A percentile compares a stretch with the other conserved stretches of the same genome.
Conservation (phyloP, 441 rosid genomes). For the Populus hybrid region DNA sequence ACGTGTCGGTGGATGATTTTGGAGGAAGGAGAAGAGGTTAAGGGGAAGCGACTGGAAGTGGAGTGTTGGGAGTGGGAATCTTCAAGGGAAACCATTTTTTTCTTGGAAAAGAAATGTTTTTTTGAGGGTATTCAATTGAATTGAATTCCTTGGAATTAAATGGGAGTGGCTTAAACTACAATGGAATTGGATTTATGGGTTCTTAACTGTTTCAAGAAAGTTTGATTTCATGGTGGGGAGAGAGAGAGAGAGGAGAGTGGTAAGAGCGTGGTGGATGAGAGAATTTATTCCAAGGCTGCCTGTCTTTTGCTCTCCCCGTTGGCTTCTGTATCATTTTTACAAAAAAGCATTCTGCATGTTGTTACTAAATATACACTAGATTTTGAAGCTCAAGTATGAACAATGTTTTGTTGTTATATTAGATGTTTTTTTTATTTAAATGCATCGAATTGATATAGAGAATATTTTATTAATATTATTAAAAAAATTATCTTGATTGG, state of each 20-base stretch:
- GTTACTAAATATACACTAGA: no score
- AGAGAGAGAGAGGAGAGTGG: neutral
- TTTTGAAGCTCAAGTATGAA: neutral
- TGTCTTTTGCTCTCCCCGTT: neutral
- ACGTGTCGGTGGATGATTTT: slow-evolving; percentile 45
- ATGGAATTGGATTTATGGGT: neutral
- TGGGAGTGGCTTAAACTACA: neutral
- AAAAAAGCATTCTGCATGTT: no score
- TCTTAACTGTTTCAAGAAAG: neutral
- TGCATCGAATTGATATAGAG: neutral
- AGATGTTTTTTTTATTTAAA: no score
- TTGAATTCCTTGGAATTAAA: neutral
- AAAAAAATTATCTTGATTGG: neutral
- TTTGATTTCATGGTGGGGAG: neutral
- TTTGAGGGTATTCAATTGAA: neutral
- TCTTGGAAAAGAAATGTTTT: neutral
- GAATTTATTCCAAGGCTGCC: neutral
- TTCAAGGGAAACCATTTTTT: slow-evolving; percentile 67
- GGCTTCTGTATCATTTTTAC: neutral
- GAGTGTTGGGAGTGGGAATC: slow-evolving; percentile 47
- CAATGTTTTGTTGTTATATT: neutral
- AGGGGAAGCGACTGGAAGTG: slow-evolving; percentile 47
- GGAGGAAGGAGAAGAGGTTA: slow-evolving; percentile 31
- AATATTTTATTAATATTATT: no score
- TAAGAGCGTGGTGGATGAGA: neutral